Percentiles rank a stretch among this genome's conserved stretches.
Evolutionary conservation across 1,284 basidiomycete species (phyloP).

Genomic region (Golubevia pallescens): DNA sequence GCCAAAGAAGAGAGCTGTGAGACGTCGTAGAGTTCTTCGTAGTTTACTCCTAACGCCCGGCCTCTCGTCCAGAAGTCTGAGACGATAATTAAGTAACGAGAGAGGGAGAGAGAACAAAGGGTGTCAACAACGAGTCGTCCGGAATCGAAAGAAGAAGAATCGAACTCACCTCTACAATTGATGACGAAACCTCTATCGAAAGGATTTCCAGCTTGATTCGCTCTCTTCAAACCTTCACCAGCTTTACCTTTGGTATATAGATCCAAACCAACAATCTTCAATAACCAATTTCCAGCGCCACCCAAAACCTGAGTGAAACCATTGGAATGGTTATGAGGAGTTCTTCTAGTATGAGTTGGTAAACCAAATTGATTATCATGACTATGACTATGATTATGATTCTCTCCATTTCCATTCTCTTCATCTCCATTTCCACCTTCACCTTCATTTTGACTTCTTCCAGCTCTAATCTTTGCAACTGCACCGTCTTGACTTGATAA

Average conservation of each 20-base stretch:
- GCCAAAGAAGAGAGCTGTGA: not conserved
- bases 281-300: too few relatives aligned
- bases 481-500: slow-evolving; percentile 15
- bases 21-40: slow-evolving; percentile 51
- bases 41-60: slow-evolving; percentile 34
- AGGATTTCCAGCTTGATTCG: slow-evolving; percentile 78
- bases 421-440: not conserved
- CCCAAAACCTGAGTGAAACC: too few relatives aligned
- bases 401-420: not conserved
- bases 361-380: slow-evolving; percentile 1
- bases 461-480: not conserved
- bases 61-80: slow-evolving; percentile 59
- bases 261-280: slow-evolving; percentile 89
- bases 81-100: too few relatives aligned
- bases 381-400: not conserved
- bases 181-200: slow-evolving; percentile 83
- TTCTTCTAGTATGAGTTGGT: not conserved
- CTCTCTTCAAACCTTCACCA: slow-evolving; percentile 75
- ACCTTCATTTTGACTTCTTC: not conserved
- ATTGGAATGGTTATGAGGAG: slow-evolving; percentile 13
- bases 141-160: too few relatives aligned
- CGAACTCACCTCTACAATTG: slow-evolving; percentile 72
- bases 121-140: too few relatives aligned
- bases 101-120: too few relatives aligned
- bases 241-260: slow-evolving; percentile 89